Conservation (phyloP, 495 filamentous ascomycete species). For the Penicillium antarcticum region DNA sequence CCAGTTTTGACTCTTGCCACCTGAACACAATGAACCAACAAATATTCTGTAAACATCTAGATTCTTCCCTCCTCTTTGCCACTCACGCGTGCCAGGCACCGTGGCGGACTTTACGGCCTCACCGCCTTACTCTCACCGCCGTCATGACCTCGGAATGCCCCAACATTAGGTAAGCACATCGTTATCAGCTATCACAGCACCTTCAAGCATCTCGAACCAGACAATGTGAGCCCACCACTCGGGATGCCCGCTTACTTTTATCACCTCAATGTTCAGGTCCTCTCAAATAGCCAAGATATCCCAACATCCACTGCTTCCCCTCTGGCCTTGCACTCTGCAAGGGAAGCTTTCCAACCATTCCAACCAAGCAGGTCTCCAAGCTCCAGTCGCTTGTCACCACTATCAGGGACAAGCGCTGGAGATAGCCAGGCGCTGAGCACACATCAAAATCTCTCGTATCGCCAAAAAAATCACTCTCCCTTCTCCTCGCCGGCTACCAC, state of each 20-base stretch:
- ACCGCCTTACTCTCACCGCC: no score
- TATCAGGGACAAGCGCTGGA: background rate
- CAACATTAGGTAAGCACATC: conserved; percentile 1
- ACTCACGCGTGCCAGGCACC: conserved; percentile 3
- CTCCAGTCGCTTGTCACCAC: conserved; percentile 3
- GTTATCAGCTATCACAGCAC: conserved; percentile 8
- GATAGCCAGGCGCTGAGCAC: background rate
- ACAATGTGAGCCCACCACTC: conserved; percentile 32
- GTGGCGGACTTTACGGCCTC: background rate
- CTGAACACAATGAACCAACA: background rate
- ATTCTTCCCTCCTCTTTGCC: background rate
- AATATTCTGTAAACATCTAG: no score
- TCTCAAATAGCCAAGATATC: conserved; percentile 43
- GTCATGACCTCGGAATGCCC: background rate
- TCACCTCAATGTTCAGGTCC: conserved; percentile 82
- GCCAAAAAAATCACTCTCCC: background rate
- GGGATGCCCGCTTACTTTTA: conserved; percentile 86
- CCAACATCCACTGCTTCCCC: conserved; percentile 20
- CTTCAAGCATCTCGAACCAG: background rate
- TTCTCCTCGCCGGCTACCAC: background rate
- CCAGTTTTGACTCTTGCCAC: background rate
- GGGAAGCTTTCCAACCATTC: conserved; percentile 42
- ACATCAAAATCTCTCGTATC: conserved; percentile 1
- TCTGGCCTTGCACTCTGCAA: conserved; percentile 32
- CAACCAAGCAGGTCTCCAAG: conserved; percentile 24